Conservation (phyloP, 2,329 filamentous ascomycete species). For the Xylariaceae sp. region DNA sequence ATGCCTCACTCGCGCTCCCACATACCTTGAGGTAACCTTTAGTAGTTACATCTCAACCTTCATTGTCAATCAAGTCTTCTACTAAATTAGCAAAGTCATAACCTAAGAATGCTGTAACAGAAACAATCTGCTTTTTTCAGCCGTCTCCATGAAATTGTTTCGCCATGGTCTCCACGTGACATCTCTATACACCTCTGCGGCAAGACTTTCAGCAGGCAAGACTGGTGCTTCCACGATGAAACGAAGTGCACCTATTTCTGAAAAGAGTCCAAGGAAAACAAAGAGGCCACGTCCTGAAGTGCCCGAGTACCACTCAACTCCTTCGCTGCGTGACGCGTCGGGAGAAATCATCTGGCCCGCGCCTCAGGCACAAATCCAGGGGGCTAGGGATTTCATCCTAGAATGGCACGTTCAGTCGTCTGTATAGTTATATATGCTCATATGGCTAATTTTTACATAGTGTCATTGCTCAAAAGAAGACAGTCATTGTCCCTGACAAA, state of each 20-base stretch:
- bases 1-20: too few relatives aligned
- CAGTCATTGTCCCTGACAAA: conserved; percentile 65
- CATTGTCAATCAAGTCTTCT: too few relatives aligned
- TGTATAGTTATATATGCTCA: background rate
- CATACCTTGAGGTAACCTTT: too few relatives aligned
- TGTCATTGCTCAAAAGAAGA: conserved; percentile 47
- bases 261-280: conserved; percentile 16
- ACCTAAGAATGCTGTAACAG: too few relatives aligned
- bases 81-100: too few relatives aligned
- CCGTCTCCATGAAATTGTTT: too few relatives aligned
- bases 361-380: conserved; percentile 51
- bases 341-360: conserved; percentile 62
- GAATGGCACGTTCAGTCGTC: conserved; percentile 47
- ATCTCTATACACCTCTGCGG: too few relatives aligned
- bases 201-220: too few relatives aligned
- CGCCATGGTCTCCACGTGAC: too few relatives aligned
- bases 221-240: conserved; percentile 22
- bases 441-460: conserved; percentile 33
- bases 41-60: too few relatives aligned
- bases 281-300: conserved; percentile 31
- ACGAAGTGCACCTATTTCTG: conserved; percentile 21
- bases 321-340: conserved; percentile 38
- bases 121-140: too few relatives aligned
- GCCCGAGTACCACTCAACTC: conserved; percentile 45
- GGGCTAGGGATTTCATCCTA: conserved; percentile 53